Evolutionary conservation across 306 rosid genomes (phyloP).

Genomic region (Cucumis melo): DNA sequence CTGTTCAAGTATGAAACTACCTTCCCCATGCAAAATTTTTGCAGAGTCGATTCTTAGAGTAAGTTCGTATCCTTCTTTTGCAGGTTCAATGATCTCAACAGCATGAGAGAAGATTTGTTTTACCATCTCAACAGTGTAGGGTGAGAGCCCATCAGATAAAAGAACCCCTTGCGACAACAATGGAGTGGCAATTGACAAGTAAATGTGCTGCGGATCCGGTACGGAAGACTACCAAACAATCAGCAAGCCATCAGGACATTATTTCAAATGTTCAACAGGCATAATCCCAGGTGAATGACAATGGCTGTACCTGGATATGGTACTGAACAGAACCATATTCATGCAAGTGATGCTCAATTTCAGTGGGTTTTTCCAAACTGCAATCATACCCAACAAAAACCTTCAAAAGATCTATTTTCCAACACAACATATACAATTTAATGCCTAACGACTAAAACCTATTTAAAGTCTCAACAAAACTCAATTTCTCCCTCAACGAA

Average conservation of each 20-base stretch:
- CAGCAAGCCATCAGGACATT: slow-evolving; percentile 9
- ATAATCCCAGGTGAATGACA: neutral
- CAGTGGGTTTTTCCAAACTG: slow-evolving; percentile 59
- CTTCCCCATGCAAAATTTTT: slow-evolving; percentile 42
- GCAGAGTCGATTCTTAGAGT: slow-evolving; percentile 49
- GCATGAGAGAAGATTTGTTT: slow-evolving; percentile 36
- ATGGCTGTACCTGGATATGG: slow-evolving; percentile 47
- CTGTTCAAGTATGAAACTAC: slow-evolving; percentile 15
- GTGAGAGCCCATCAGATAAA: slow-evolving; percentile 27
- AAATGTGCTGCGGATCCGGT: slow-evolving; percentile 33
- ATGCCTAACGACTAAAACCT: neutral
- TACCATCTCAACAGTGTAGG: slow-evolving; percentile 38
- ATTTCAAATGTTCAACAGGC: neutral
- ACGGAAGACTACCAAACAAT: slow-evolving; percentile 37
- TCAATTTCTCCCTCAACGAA: neutral
- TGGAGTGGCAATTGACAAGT: slow-evolving; percentile 65
- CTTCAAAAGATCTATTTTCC: neutral
- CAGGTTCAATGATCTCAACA: slow-evolving; percentile 45
- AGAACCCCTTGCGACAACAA: slow-evolving; percentile 42
- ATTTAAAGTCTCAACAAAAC: neutral
- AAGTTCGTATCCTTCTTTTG: slow-evolving; percentile 61
- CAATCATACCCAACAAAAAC: slow-evolving; percentile 10
- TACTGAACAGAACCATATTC: slow-evolving; percentile 74
- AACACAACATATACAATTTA: neutral
- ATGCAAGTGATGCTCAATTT: slow-evolving; percentile 63